A percentile compares a stretch with the other conserved stretches of the same genome.
phyloP scores from a whole-genome alignment of 2,329 filamentous ascomycete genomes.

The Ceratocystis eucalypticola region DNA sequence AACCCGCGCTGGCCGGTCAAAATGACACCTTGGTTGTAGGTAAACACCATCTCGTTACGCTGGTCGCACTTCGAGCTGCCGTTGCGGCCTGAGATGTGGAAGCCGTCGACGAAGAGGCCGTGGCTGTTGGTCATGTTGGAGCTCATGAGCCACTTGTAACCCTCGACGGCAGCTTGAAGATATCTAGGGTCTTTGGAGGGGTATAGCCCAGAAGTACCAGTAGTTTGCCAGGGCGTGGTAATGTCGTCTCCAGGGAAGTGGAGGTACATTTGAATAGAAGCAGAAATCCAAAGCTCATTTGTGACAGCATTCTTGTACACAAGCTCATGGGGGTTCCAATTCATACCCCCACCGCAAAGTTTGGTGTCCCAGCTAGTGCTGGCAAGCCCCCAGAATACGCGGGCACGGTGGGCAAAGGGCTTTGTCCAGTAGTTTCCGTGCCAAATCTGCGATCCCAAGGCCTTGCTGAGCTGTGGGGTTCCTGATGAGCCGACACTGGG shows the following conservation, averaged over 20 bases:
- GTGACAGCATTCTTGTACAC: conserved; percentile 97
- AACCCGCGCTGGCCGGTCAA: conserved; percentile 69
- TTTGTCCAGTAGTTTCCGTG: conserved; percentile 63
- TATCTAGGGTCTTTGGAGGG: conserved; percentile 43
- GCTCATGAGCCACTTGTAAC: conserved; percentile 64
- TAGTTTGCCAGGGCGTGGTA: conserved; percentile 46
- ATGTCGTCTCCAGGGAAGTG: conserved; percentile 73
- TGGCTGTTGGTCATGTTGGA: conserved; percentile 68
- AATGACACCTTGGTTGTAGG: conserved; percentile 89
- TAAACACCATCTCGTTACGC: conserved; percentile 81
- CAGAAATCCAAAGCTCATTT: conserved; percentile 77
- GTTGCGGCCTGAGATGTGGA: conserved; percentile 47
- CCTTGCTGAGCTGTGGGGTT: conserved; percentile 22
- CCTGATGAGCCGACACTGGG: conserved; percentile 22
- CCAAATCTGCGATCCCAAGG: conserved; percentile 42
- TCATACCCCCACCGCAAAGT: conserved; percentile 77
- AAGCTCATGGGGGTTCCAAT: conserved; percentile 66
- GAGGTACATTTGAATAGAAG: conserved; percentile 78
- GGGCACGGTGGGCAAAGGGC: conserved; percentile 68
- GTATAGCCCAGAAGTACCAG: conserved; percentile 25
- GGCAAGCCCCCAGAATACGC: conserved; percentile 74
- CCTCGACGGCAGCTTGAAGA: conserved; percentile 59
- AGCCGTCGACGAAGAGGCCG: conserved; percentile 76
- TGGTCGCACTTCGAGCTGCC: conserved; percentile 51
- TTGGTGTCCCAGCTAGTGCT: conserved; percentile 66